These are phyloP conservation scores for Trifolium subterraneum DNA, from an alignment of 306 rosid species.

Conservation along the genomic window DNA sequence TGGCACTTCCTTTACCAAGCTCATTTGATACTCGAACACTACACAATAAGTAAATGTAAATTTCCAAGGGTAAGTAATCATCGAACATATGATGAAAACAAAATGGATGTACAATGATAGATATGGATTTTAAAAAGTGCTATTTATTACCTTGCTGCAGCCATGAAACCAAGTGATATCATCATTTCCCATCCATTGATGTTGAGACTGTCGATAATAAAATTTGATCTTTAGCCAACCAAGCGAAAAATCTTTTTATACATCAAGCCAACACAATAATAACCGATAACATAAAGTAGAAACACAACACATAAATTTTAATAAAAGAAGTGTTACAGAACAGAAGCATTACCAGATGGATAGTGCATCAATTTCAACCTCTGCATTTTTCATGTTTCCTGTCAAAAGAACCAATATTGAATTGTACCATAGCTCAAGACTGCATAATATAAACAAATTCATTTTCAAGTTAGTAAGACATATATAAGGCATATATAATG, in stretches of 20 bases:
- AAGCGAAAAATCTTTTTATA: neutral
- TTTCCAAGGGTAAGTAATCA: neutral
- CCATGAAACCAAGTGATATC: slow-evolving; percentile 57
- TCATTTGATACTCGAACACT: slow-evolving; percentile 71
- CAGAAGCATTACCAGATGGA: slow-evolving; percentile 56
- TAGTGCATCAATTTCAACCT: slow-evolving; percentile 58
- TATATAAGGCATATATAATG: neutral
- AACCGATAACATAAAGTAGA: neutral
- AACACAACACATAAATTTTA: too few relatives aligned
- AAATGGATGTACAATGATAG: neutral
- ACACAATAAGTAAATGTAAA: slow-evolving; percentile 10
- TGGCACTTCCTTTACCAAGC: slow-evolving; percentile 64
- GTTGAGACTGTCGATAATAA: slow-evolving; percentile 49
- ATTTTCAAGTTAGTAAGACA: neutral
- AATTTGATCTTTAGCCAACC: slow-evolving; percentile 13
- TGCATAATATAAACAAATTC: slow-evolving; percentile 23
- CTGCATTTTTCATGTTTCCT: slow-evolving; percentile 57
- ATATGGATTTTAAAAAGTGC: slow-evolving; percentile 1
- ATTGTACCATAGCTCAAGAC: slow-evolving; percentile 68
- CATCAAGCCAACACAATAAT: slow-evolving; percentile 4
- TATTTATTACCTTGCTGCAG: slow-evolving; percentile 51
- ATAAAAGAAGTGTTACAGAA: neutral
- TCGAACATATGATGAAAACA: neutral
- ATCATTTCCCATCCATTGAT: slow-evolving; percentile 63
- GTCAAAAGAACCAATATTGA: slow-evolving; percentile 56